phyloP scores from a whole-genome alignment of 495 filamentous ascomycete genomes.

The Darksidea phi region DNA sequence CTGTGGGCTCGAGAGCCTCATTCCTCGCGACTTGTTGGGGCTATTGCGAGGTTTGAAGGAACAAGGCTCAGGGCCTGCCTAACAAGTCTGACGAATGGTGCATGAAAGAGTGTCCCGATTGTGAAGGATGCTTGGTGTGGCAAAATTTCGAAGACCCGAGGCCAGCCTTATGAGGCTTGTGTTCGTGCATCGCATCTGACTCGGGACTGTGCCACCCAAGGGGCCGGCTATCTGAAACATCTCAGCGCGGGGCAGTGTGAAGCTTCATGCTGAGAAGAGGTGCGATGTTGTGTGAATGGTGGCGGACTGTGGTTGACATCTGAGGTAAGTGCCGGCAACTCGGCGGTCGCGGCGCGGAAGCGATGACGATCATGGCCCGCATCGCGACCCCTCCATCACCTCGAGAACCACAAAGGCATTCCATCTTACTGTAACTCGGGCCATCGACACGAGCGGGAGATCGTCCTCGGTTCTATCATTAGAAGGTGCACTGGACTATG shows the following conservation, averaged over 20 bases:
- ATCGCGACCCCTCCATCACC: too few species aligned
- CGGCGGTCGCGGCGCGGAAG: too few species aligned
- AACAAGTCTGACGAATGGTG: neutral
- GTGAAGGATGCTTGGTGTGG: neutral
- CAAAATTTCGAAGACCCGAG: neutral
- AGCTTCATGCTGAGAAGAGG: neutral
- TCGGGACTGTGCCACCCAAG: neutral
- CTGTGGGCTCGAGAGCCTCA: slow-evolving; percentile 8
- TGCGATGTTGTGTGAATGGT: neutral
- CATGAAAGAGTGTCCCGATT: neutral
- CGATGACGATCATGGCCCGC: too few species aligned
- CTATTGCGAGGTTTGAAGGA: neutral
- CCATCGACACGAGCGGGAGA: neutral
- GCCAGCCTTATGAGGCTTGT: slow-evolving; percentile 1
- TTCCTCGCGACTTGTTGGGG: neutral
- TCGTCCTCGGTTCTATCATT: slow-evolving; percentile 8
- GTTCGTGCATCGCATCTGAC: neutral
- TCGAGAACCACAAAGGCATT: neutral
- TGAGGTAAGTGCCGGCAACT: too few species aligned
- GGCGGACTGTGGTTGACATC: too few species aligned
- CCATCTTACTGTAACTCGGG: neutral
- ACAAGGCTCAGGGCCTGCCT: neutral
- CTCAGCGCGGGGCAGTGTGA: slow-evolving; percentile 2
- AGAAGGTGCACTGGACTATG: neutral
- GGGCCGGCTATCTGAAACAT: neutral